phyloP scores from a whole-genome alignment of 768 basidiomycete genomes.

The Cantharellus anzutake region DNA sequence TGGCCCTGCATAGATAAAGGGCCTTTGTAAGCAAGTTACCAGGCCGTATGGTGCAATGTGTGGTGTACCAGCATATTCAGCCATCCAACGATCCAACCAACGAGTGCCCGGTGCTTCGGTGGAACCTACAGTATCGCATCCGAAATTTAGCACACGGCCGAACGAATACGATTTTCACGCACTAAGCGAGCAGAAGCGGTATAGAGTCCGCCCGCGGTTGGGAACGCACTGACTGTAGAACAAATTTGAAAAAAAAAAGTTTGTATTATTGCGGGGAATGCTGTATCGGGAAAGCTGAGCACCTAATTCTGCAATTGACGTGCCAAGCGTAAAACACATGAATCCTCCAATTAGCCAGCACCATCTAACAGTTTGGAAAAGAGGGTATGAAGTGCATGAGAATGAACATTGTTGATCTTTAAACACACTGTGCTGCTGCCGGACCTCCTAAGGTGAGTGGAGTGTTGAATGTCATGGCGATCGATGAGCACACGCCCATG shows the following conservation, averaged over 20 bases:
- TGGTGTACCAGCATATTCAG: constrained; percentile 52
- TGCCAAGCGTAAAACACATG: constrained; percentile 14
- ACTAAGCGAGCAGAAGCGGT: constrained; percentile 9
- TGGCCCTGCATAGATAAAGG: constrained; percentile 28
- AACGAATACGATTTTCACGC: background rate
- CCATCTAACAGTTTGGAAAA: background rate
- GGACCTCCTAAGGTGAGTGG: background rate
- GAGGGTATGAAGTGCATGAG: background rate
- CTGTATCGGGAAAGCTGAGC: background rate
- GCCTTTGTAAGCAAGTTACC: background rate
- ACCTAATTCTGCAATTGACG: constrained; percentile 14
- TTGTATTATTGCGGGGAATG: background rate
- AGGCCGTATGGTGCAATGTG: background rate
- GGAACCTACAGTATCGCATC: constrained; percentile 2
- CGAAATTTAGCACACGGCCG: background rate
- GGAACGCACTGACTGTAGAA: constrained; percentile 9
- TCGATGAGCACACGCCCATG: constrained; percentile 10
- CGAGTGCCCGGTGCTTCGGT: constrained; percentile 6
- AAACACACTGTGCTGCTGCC: background rate
- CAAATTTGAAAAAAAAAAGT: background rate
- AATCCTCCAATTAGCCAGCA: constrained; percentile 8
- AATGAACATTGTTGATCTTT: background rate
- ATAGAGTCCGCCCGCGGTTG: constrained; percentile 13
- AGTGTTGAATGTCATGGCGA: constrained; percentile 5
- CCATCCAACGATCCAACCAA: constrained; percentile 42